Evolutionary conservation across 2,329 filamentous ascomycete species (phyloP).

Genomic region (Ophiostoma quercus): DNA sequence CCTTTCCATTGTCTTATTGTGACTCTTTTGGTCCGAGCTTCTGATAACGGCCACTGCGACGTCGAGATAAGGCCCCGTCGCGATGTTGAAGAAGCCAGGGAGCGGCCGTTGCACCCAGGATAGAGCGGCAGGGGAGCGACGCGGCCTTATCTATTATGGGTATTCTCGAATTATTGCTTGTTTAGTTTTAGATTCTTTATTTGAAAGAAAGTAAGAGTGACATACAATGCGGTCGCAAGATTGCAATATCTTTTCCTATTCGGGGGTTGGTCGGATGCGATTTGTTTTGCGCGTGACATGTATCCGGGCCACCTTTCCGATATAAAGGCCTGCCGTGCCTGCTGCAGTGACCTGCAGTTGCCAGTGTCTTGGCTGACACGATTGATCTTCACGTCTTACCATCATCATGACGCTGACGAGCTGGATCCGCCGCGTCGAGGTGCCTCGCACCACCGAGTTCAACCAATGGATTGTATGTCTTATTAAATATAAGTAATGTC

Average conservation of each 20-base stretch:
- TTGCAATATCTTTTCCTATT: not conserved
- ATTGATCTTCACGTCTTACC: not conserved
- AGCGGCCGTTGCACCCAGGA: not conserved
- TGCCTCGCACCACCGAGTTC: conserved; percentile 10
- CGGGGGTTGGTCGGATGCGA: not conserved
- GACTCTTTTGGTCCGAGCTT: not conserved
- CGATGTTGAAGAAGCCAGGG: conserved; percentile 2
- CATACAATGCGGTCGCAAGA: not conserved
- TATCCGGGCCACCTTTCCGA: not conserved
- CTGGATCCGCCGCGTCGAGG: conserved; percentile 12
- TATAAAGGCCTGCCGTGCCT: not conserved
- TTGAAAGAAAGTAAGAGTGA: not conserved
- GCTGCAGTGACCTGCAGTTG: not conserved
- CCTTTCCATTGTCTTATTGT: not conserved
- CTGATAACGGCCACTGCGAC: not conserved
- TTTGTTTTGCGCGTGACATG: not conserved
- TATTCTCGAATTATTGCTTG: not conserved
- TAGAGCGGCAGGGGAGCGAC: not conserved
- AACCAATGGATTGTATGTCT: conserved; percentile 14
- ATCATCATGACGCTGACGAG: conserved; percentile 7
- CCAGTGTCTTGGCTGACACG: not conserved
- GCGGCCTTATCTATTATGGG: conserved; percentile 7
- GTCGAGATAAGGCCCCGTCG: conserved; percentile 1
- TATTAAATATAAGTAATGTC: not conserved
- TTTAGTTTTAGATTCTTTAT: not conserved